These are phyloP conservation scores for Blumeria hordei DNA, from an alignment of 2,329 filamentous ascomycete species.

Conservation along the genomic window DNA sequence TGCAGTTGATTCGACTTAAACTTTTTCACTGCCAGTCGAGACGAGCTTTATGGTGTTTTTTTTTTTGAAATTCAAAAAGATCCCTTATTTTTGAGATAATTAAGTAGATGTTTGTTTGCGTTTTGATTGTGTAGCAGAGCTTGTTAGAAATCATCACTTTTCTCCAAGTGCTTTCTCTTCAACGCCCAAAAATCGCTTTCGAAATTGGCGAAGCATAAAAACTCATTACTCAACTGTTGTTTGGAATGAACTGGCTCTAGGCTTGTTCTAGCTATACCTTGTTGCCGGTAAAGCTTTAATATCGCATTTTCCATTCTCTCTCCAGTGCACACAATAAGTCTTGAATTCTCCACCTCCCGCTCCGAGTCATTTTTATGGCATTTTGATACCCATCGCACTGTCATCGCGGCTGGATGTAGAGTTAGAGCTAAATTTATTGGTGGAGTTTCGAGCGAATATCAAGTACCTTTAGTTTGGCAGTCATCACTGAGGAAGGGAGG, in stretches of 20 bases:
- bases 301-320: conserved; percentile 48
- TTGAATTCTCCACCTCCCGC: conserved; percentile 2
- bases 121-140: no score
- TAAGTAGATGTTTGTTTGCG: no score
- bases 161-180: conserved; percentile 2
- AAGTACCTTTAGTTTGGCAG: conserved; percentile 51
- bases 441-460: no score
- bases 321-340: conserved; percentile 48
- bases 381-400: conserved; percentile 47
- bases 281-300: conserved; percentile 38
- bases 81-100: no score
- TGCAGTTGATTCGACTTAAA: no score
- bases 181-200: conserved; percentile 31
- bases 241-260: conserved; percentile 46
- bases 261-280: conserved; percentile 37
- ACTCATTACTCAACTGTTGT: conserved; percentile 50
- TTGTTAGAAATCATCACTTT: no score
- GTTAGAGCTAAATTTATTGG: no score
- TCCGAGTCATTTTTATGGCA: conserved; percentile 6
- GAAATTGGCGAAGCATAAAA: conserved; percentile 59
- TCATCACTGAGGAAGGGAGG: conserved; percentile 61
- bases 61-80: no score
- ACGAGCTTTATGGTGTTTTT: no score
- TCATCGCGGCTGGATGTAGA: conserved; percentile 34
- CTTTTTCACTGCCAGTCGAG: no score